Evolutionary conservation across 176 grass and related monocot genomes (phyloP), one percentile per base, ranked within the genome.

Genomic region (Cymbopogon citratus): DNA sequence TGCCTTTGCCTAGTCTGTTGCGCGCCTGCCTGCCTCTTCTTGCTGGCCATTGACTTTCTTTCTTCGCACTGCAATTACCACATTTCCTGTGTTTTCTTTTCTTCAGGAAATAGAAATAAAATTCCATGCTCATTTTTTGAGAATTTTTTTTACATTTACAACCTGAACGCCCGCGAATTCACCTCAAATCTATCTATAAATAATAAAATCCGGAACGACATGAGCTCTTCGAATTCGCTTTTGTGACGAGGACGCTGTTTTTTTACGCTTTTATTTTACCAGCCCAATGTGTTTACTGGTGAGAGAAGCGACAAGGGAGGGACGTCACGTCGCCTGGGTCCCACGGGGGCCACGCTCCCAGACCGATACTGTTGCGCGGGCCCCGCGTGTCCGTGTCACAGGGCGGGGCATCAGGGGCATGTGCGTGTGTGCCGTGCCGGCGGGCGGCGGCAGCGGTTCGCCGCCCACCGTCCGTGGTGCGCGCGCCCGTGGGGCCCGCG

Each of bases 401-500:
- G 23, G 64, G 45, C 48, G 6, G 19, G 19, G 48, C 45, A 48
- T 48, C 14, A 48, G 48, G 48, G 48, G 19, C 21, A 23, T 23
- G 54, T 24, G 54, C 54, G 54, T 21, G 54, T 24, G 54, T 57
- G 52, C 29, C 29, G 48, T 57, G 78, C 56, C 77, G 67, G 39
- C 65, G 16, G 69, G 39, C 57, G 23, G 71, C 80, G 86, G 90
- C 79, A 89, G 90, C 87, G 83, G 83, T 71, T 92, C 87, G 87
- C 83, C 80, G 81, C 90, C 90, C 80, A 84, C 90, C 90, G 90
- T 86, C 74, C 61, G 78, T 86, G 68, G 90, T 92, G 90, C 86
- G 86, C 83, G 69, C 45, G 34, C 19, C 51, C 1, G 23, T 23
- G 67, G 65, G 86, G 10, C 46, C 45, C 70, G 61, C 82, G 34